Conservation (phyloP, 2,329 filamentous ascomycete species). For the Talaromyces sp. region DNA sequence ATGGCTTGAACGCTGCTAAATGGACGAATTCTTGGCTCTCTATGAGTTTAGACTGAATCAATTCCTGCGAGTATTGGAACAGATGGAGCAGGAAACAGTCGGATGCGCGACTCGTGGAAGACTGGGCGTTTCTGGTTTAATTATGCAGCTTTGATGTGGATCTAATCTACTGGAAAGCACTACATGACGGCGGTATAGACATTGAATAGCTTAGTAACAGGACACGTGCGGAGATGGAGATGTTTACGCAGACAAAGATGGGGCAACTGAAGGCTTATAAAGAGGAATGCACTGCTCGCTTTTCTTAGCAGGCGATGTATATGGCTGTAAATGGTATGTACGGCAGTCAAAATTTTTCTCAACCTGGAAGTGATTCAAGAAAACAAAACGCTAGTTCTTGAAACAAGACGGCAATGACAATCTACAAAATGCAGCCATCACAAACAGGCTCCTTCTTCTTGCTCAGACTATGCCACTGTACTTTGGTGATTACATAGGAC, state of each 20-base stretch:
- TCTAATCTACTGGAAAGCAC: conserved; percentile 33
- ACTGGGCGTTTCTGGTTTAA: conserved; percentile 41
- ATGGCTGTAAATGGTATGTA: no score
- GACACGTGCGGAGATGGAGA: conserved; percentile 27
- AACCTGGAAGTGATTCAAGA: neutral
- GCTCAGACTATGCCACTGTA: no score
- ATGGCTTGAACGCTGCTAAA: conserved; percentile 26
- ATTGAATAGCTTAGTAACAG: conserved; percentile 28
- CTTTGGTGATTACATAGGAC: no score
- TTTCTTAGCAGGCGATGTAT: conserved; percentile 20
- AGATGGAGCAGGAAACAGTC: conserved; percentile 25
- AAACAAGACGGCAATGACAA: no score
- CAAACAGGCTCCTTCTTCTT: no score
- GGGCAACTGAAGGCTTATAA: conserved; percentile 32
- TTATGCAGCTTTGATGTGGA: conserved; percentile 41
- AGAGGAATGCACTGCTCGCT: conserved; percentile 29
- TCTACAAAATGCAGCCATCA: no score
- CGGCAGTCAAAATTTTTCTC: neutral
- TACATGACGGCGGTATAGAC: conserved; percentile 29
- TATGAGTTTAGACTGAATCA: conserved; percentile 39
- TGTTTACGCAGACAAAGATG: conserved; percentile 31
- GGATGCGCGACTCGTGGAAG: conserved; percentile 40
- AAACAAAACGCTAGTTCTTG: neutral
- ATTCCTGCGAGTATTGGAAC: conserved; percentile 39
- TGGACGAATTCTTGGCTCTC: conserved; percentile 26